A percentile compares a stretch with the other conserved stretches of the same genome.
Conservation (phyloP, 352 stramenopile species). For the Pythium insidiosum region DNA sequence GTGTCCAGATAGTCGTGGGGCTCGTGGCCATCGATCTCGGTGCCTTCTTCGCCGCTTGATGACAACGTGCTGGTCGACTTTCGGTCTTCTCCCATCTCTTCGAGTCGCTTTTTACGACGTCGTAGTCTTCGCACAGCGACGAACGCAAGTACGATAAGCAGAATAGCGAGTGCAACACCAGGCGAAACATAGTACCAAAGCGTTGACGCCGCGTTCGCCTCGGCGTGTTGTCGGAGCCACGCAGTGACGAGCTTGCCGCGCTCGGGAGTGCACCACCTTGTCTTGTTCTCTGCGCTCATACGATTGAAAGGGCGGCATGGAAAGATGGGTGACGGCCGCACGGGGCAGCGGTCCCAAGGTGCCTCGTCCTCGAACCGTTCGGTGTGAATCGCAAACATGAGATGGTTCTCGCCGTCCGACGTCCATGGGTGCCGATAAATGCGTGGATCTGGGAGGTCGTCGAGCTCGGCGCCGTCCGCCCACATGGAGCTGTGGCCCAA, state of each 20-base stretch:
- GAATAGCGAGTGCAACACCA: no score
- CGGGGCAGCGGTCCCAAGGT: conserved; percentile 18
- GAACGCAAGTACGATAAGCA: no score
- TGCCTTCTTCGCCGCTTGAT: background rate
- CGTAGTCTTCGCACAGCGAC: no score
- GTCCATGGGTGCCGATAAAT: conserved; percentile 14
- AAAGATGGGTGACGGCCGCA: conserved; percentile 22
- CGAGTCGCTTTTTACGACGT: background rate
- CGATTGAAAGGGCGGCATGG: conserved; percentile 24
- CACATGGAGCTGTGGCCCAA: conserved; percentile 21
- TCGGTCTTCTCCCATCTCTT: background rate
- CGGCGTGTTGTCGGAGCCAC: conserved; percentile 53
- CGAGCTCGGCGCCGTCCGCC: conserved; percentile 12
- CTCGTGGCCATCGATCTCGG: conserved; percentile 4
- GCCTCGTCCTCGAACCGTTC: conserved; percentile 20
- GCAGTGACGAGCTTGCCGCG: conserved; percentile 28
- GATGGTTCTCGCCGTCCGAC: conserved; percentile 6
- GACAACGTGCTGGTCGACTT: conserved; percentile 1
- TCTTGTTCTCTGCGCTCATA: conserved; percentile 21
- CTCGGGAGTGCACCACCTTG: conserved; percentile 30
- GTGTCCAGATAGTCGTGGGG: conserved; percentile 14
- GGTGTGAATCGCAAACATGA: conserved; percentile 14
- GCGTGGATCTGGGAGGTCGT: conserved; percentile 14
- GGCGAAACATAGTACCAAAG: no score
- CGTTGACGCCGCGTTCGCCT: background rate